Base-by-base conservation (phyloP, 1,284 basidiomycete genomes). In the Cryptococcus jaspeensis region DNA sequence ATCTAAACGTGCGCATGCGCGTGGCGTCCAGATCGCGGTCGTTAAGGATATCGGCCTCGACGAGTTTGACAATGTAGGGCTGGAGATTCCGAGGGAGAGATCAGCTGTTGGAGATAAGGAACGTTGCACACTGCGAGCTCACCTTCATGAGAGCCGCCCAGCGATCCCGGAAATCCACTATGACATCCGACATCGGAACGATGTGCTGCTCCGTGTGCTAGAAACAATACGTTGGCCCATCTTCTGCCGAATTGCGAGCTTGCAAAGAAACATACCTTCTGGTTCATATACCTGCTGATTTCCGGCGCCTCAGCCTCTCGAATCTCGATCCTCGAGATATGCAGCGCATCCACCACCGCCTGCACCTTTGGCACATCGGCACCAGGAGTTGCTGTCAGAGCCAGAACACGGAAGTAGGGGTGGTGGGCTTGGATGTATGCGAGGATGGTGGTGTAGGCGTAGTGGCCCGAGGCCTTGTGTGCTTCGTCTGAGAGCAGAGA, bases 241-340 rank as follows among this genome's bases (percentile, higher is more conserved):
- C n/a, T n/a, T n/a, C n/a, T n/a, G n/a, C n/a, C n/a, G n/a, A n/a
- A n/a, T n/a, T n/a, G n/a, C n/a, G n/a, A n/a, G n/a, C n/a, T n/a
- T n/a, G n/a, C 16, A 18, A 13, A 16, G 16, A 8, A 32, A 58
- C 69, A 22, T 36, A 85, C 90, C 82, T 99, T 99, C 64, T 89
- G 85, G 73, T 94, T 88, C 66, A 95, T 84, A 73, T 97, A 99
- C 44, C 83, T 83, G 60, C 84, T 83, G 39, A 99, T 82, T 75
- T 99, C 96, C 40, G 94, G 78, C 62, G 92, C 93, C 55, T 88
- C 83, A 70, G 98, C 96, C 68, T 95, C 87, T 52, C 96, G 84
- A 59, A 98, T 92, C 72, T 99, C 95, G 62, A 99, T 95, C 54
- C 87, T 85, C 66, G 92, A 92, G 63, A 99, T 96, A 72, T 99